These are phyloP conservation scores for Populus trichocarpa DNA, from an alignment of 441 rosid genomes.

Conservation along the genomic window DNA sequence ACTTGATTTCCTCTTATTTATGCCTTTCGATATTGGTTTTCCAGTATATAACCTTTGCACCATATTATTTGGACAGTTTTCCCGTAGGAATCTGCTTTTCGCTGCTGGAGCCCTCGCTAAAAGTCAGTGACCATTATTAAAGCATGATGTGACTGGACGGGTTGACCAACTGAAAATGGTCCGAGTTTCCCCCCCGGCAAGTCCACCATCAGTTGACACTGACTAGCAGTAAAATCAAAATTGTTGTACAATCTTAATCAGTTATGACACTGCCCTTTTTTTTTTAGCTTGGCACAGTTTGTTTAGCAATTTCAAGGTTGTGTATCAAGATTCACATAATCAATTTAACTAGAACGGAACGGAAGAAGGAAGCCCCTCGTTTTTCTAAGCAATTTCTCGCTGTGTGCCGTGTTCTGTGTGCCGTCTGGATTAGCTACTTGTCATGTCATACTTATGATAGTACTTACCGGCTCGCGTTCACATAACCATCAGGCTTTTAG, in stretches of 20 bases:
- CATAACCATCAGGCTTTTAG: background rate
- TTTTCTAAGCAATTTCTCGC: background rate
- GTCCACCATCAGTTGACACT: background rate
- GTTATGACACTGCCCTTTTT: background rate
- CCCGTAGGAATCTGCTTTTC: conserved; percentile 79
- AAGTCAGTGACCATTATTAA: background rate
- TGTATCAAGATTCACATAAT: background rate
- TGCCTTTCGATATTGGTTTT: background rate
- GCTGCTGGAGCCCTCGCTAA: conserved; percentile 77
- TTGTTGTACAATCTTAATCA: background rate
- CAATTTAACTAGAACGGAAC: background rate
- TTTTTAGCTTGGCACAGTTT: background rate
- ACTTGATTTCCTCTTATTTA: background rate
- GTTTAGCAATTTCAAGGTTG: background rate
- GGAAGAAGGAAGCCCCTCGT: background rate
- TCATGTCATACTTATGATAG: background rate
- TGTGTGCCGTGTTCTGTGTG: background rate
- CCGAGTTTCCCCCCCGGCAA: background rate
- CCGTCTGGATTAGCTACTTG: background rate
- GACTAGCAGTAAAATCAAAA: background rate
- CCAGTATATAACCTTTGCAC: background rate
- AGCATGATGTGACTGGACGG: background rate
- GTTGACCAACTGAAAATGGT: background rate
- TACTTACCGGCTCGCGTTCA: background rate
- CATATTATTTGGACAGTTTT: conserved; percentile 47